Percentiles rank a stretch among this genome's conserved stretches.
Conservation (phyloP, 2,329 filamentous ascomycete genomes). For the Colletotrichum somersetense region DNA sequence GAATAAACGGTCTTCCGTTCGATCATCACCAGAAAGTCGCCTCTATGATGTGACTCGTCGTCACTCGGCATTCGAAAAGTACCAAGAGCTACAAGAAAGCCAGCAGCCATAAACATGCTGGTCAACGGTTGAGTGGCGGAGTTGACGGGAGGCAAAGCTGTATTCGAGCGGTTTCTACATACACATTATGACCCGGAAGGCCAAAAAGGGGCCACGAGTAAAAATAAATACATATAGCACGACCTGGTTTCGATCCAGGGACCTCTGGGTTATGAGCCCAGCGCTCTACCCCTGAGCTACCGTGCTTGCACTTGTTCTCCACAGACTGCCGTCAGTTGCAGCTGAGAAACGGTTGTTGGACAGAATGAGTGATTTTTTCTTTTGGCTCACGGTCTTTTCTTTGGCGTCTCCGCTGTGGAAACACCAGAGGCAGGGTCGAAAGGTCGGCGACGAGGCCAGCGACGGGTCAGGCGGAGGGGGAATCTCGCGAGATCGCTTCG, state of each 20-base stretch:
- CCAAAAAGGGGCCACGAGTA: neutral
- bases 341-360: neutral
- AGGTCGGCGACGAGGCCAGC: slow-evolving; percentile 33
- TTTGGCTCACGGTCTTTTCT: neutral
- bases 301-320: slow-evolving; percentile 10
- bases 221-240: slow-evolving; percentile 8
- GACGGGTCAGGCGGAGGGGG: slow-evolving; percentile 7
- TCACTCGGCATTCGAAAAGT: no score
- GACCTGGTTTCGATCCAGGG: slow-evolving; percentile 41
- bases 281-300: slow-evolving; percentile 42
- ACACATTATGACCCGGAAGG: neutral
- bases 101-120: neutral
- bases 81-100: no score
- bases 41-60: neutral
- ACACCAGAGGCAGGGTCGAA: neutral
- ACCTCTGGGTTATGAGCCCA: slow-evolving; percentile 42
- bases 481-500: slow-evolving; percentile 25
- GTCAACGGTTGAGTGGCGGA: neutral
- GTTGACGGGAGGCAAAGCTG: neutral
- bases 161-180: neutral
- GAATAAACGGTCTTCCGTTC: neutral
- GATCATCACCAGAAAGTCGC: neutral
- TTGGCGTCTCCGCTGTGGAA: slow-evolving; percentile 25
- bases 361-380: slow-evolving; percentile 13
- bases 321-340: rapidly evolving